These are phyloP conservation scores for Magnusiomyces tetraspermus DNA, from an alignment of 1,139 yeast genomes.

Conservation along the genomic window DNA sequence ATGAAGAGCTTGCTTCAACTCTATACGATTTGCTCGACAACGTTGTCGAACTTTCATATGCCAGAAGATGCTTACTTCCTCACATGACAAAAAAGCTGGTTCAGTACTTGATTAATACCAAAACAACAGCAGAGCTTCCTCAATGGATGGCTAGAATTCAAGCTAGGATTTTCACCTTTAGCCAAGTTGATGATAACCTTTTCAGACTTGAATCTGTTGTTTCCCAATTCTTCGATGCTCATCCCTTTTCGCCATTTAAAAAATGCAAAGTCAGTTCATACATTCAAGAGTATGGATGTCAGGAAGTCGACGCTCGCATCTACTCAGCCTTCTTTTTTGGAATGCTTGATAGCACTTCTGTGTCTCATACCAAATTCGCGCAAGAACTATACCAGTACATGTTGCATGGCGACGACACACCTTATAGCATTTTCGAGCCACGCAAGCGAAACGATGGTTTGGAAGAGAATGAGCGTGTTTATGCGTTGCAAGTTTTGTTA, in stretches of 20 bases:
- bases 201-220: slow-evolving; percentile 54
- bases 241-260: slow-evolving; percentile 9
- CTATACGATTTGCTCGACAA: slow-evolving; percentile 24
- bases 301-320: slow-evolving; percentile 52
- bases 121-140: slow-evolving; percentile 18
- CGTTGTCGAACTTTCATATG: slow-evolving; percentile 38
- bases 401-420: slow-evolving; percentile 24
- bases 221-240: slow-evolving; percentile 41
- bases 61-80: slow-evolving; percentile 66
- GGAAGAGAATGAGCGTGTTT: slow-evolving; percentile 60
- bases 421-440: slow-evolving; percentile 41
- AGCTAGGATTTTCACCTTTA: slow-evolving; percentile 38
- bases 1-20: slow-evolving; percentile 13
- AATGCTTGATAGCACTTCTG: slow-evolving; percentile 35
- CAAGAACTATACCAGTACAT: slow-evolving; percentile 37
- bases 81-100: slow-evolving; percentile 40
- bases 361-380: slow-evolving; percentile 36
- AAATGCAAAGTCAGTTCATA: slow-evolving; percentile 35
- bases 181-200: slow-evolving; percentile 48
- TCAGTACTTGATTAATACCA: slow-evolving; percentile 34
- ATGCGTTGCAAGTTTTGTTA: slow-evolving; percentile 46
- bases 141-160: slow-evolving; percentile 50
- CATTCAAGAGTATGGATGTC: slow-evolving; percentile 44
- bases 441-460: slow-evolving; percentile 50
- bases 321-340: slow-evolving; percentile 23